Base-by-base conservation (phyloP, 176 grass and related monocot genomes). In the sorghum (Sorghum bicolor) region DNA sequence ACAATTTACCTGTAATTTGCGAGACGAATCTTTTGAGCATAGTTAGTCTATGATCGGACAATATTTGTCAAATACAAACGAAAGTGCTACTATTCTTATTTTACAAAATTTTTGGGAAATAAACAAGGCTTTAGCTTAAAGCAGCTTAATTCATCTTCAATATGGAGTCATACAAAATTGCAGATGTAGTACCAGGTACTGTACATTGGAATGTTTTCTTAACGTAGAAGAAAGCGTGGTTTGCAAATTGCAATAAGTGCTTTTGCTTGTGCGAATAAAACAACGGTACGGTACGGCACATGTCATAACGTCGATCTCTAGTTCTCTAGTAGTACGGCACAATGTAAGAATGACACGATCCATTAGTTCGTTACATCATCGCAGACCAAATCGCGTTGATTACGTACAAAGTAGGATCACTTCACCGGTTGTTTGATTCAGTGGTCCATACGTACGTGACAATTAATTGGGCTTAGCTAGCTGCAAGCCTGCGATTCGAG, bases 161-260 rank as follows among this genome's bases (percentile, higher is more conserved):
- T 13, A 30, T 8, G 69, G 12, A 78, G 20, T 52, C 4, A 4
- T 55, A 55, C 50, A 32, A 8, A n/a, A n/a, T n/a, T n/a, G n/a
- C n/a, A n/a, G n/a, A 3, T 25, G 10, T 40, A 15, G 77, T 67
- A 48, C 43, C 60, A n/a, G 7, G 13, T 72, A 45, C 39, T 12
- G 34, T 8, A 33, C 74, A 14, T 1, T 47, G 30, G 7, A 68
- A 72, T 8, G 66, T 78, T 64, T 40, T 38, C 84, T 50, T 86
- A 73, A 39, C 67, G 65, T 72, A 14, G 29, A 86, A 80, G 40
- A 62, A 80, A 86, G n/a, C 64, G 9, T 50, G 22, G 40, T 73
- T 72, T 63, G 67, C 67, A 64, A 64, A 64, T 72, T 63, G 67
- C 67, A 64, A 64, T 48, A 32, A 63, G 64, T 28, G 8, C 36